Percentiles rank a stretch among this genome's conserved stretches.
phyloP scores from a whole-genome alignment of 345 rosid species.

The Aquilaria malaccensis region DNA sequence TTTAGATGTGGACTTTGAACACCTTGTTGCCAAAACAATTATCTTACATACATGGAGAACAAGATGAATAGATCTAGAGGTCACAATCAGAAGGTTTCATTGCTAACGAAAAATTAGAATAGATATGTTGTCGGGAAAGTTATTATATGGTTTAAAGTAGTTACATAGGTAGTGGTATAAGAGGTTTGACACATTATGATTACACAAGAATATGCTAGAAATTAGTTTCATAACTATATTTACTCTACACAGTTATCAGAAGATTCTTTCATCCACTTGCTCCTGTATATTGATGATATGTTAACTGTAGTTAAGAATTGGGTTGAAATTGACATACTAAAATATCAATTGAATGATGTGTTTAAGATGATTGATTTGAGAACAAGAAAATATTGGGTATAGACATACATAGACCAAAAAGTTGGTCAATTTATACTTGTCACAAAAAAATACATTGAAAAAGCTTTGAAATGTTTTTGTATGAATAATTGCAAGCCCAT shows the following conservation, averaged over 20 bases:
- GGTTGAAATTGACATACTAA: not conserved
- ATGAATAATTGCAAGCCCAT: not conserved
- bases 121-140: too few species aligned
- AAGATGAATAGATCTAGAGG: slow-evolving; percentile 2
- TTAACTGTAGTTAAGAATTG: not conserved
- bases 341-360: not conserved
- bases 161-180: slow-evolving; percentile 1
- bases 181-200: slow-evolving; percentile 4
- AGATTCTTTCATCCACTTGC: not conserved
- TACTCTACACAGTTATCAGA: not conserved
- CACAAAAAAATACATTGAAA: not conserved
- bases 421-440: not conserved
- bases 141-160: not conserved
- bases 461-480: not conserved
- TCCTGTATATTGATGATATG: slow-evolving; percentile 10
- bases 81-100: slow-evolving; percentile 1
- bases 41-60: not conserved
- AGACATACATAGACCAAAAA: not conserved
- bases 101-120: not conserved
- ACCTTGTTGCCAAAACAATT: slow-evolving; percentile 1
- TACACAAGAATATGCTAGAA: not conserved
- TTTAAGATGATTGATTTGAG: slow-evolving; percentile 9
- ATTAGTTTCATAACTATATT: not conserved
- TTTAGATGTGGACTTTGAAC: not conserved
- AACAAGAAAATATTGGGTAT: not conserved